Percentiles rank a stretch among this genome's conserved stretches.
phyloP scores from a whole-genome alignment of 345 rosid genomes.

The Raphanus sativus region DNA sequence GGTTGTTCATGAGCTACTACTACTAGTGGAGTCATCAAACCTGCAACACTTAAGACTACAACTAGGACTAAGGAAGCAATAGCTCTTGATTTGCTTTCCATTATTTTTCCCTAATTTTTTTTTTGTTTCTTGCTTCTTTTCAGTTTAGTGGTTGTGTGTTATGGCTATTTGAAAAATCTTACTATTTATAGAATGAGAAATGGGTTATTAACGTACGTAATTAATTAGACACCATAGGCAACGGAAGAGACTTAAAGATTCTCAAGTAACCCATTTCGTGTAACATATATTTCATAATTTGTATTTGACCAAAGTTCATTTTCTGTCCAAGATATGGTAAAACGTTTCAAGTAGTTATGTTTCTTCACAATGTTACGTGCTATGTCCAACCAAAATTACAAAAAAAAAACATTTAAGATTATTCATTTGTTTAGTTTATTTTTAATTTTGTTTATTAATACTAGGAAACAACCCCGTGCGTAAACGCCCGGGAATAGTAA shows the following conservation, averaged over 20 bases:
- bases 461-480: too few species aligned
- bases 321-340: background rate
- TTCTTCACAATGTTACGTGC: background rate
- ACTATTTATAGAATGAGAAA: background rate
- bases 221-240: background rate
- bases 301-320: background rate
- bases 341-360: background rate
- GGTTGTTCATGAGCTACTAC: slow-evolving; percentile 7
- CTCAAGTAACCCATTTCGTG: background rate
- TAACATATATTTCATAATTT: background rate
- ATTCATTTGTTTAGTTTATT: background rate
- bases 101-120: background rate
- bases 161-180: background rate
- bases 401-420: background rate
- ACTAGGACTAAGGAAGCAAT: background rate
- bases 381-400: background rate
- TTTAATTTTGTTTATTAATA: too few species aligned
- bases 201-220: background rate
- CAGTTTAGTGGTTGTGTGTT: background rate
- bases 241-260: background rate
- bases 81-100: background rate
- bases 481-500: too few species aligned
- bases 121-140: background rate
- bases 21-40: background rate
- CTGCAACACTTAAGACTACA: background rate